phyloP scores from a whole-genome alignment of 352 stramenopile genomes.

The Phytophthora tubulina region DNA sequence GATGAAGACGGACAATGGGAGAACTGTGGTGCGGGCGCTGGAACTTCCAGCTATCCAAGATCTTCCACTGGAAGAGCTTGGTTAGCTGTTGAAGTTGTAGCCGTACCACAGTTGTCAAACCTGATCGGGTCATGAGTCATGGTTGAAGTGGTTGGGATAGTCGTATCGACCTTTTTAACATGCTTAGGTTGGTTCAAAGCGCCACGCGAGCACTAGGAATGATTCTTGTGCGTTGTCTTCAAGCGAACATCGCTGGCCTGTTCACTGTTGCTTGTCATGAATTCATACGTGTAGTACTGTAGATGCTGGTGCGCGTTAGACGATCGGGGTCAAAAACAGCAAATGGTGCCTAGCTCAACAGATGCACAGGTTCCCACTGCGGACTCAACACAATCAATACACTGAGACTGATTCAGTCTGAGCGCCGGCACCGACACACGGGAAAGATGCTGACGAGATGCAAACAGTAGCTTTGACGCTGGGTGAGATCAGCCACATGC shows the following conservation, averaged over 20 bases:
- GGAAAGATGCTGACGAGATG: slow-evolving; percentile 3
- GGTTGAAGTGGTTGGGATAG: slow-evolving; percentile 19
- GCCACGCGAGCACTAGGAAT: too few relatives aligned
- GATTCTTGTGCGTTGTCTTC: too few relatives aligned
- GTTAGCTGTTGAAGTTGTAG: slow-evolving; percentile 24
- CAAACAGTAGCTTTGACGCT: background rate
- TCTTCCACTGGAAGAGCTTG: background rate
- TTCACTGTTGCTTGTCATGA: too few relatives aligned
- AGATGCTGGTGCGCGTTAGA: too few relatives aligned
- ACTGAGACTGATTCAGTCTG: background rate
- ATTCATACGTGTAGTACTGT: too few relatives aligned
- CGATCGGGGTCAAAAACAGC: background rate
- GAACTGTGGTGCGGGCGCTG: background rate
- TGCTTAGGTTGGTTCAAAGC: background rate
- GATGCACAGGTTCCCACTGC: background rate
- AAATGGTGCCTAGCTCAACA: background rate
- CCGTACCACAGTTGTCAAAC: slow-evolving; percentile 20
- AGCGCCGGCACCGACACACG: background rate
- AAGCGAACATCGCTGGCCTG: background rate
- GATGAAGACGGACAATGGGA: background rate
- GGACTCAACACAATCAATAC: slow-evolving; percentile 2
- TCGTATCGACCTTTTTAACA: background rate
- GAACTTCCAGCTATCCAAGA: too few relatives aligned
- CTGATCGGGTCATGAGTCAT: slow-evolving; percentile 14
- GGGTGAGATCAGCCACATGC: slow-evolving; percentile 15